Conservation (phyloP, 2,329 filamentous ascomycete genomes). For the Trichoderma citrinoviride region DNA sequence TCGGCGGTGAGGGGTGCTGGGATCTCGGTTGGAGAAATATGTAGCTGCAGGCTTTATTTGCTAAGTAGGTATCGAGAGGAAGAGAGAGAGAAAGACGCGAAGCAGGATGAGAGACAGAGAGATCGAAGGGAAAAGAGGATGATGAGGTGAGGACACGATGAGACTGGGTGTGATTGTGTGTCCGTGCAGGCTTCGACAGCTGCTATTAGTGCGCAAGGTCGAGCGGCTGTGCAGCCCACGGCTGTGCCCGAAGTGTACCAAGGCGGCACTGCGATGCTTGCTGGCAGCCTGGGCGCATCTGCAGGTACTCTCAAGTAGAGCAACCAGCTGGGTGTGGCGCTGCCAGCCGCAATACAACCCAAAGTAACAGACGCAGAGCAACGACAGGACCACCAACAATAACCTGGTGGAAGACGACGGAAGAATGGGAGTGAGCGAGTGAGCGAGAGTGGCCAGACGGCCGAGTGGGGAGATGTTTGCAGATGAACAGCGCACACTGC, state of each 20-base stretch:
- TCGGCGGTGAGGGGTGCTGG: slow-evolving; percentile 22
- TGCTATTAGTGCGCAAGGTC: background rate
- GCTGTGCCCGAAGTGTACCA: background rate
- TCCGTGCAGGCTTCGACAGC: slow-evolving; percentile 1
- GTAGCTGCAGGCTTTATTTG: too few relatives aligned
- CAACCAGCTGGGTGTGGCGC: background rate
- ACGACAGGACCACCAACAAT: too few relatives aligned
- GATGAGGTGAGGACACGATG: slow-evolving; percentile 1
- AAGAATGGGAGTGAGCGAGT: too few relatives aligned
- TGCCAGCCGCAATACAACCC: background rate
- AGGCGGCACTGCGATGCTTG: background rate
- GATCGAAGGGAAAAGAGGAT: background rate
- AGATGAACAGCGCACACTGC: slow-evolving; percentile 8
- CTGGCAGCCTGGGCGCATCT: background rate
- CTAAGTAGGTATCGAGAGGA: background rate
- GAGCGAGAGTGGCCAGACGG: too few relatives aligned
- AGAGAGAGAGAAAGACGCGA: background rate
- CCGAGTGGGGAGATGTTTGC: background rate
- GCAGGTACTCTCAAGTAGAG: background rate
- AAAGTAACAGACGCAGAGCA: background rate
- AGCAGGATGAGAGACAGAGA: too few relatives aligned
- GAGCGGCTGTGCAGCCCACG: slow-evolving; percentile 16
- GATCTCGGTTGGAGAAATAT: slow-evolving; percentile 18
- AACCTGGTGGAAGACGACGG: too few relatives aligned
- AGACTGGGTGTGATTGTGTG: background rate